Base-by-base conservation (phyloP, 441 rosid species). In the Flueggea neowawraea region DNA sequence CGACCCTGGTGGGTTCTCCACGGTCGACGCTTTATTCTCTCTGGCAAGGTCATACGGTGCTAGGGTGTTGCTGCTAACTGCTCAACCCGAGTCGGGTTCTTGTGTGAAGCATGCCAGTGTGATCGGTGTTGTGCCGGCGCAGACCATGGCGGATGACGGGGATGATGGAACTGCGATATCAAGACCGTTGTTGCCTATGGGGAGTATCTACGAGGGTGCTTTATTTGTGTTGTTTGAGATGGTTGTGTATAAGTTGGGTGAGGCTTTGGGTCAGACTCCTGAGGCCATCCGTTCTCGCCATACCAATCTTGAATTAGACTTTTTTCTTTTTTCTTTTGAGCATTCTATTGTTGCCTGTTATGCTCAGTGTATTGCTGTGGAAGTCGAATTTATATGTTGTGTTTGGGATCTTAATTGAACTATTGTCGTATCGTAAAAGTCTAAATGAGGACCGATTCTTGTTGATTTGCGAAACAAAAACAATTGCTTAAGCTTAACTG, bases 171-270 rank as follows among this genome's bases (percentile, higher is more conserved):
- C 8, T 45, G 75, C 12, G 16, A 32, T 14, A 11, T 31, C 74
- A 8, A 31, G 88, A 70, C 62, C 60, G 69, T 62, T 93, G 79
- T 64, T 90, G 76, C 98, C 97, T 54, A 93, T 90, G 97, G 97
- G 94, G 32, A 92, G 96, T 74, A 82, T 85, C 15, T 92, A 84
- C 57, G 95, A 89, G 74, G 95, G 98, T 57, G 87, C 87, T 5
- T 53, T 88, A 89, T 90, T 86, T 54, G 92, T 92, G 56, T 65
- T 88, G 94, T 92, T 89, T 72, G 98, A 92, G 80, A 84, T 88
- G 95, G 91, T 84, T 57, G 84, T 92, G 48, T 84, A 75, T 70
- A 82, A 73, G 58, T 52, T 92, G 55, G 83, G 86, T 9, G 90
- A 82, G 69, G 79, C 39, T 22, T 74, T 85, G 71, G 90, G 80